These are phyloP conservation scores for Pyrenula aspistea DNA, from an alignment of 495 filamentous ascomycete species.

Conservation along the genomic window DNA sequence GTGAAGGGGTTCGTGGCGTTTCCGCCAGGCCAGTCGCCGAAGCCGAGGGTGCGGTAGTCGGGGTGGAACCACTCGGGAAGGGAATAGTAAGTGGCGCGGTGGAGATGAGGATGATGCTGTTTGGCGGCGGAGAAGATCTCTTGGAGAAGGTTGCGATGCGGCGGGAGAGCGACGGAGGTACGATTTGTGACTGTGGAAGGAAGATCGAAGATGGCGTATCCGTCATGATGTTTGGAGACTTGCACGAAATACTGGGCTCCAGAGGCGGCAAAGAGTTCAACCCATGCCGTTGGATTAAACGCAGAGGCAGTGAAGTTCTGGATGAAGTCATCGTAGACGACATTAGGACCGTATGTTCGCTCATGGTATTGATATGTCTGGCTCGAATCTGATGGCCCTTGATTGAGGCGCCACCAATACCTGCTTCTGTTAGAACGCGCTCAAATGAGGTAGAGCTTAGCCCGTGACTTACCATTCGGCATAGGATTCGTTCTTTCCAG, in stretches of 20 bases:
- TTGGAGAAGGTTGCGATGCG: constrained; percentile 28
- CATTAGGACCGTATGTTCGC: constrained; percentile 31
- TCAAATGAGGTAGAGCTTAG: not conserved
- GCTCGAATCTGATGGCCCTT: constrained; percentile 14
- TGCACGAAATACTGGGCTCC: constrained; percentile 46
- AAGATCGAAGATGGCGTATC: constrained; percentile 41
- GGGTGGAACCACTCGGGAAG: constrained; percentile 47
- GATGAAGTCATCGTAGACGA: constrained; percentile 45
- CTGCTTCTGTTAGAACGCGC: constrained; percentile 3
- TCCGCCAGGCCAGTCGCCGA: constrained; percentile 22
- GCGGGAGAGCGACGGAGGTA: constrained; percentile 29
- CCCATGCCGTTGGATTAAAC: constrained; percentile 41
- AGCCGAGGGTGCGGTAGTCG: constrained; percentile 33
- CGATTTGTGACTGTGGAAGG: constrained; percentile 25
- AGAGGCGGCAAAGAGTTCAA: constrained; percentile 40
- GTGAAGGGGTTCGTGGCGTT: constrained; percentile 38
- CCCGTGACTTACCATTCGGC: constrained; percentile 33
- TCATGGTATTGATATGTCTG: constrained; percentile 37
- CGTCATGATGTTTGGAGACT: constrained; percentile 40
- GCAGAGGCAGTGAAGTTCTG: constrained; percentile 34
- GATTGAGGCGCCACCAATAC: constrained; percentile 28
- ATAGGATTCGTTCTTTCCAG: constrained; percentile 33
- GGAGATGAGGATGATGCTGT: constrained; percentile 33
- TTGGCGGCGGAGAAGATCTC: constrained; percentile 40
- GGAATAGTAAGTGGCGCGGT: constrained; percentile 39